Percentiles rank a stretch among this genome's conserved stretches.
Conservation (phyloP, 192 early-diverging fungal species). For the Funneliformis mosseae region DNA sequence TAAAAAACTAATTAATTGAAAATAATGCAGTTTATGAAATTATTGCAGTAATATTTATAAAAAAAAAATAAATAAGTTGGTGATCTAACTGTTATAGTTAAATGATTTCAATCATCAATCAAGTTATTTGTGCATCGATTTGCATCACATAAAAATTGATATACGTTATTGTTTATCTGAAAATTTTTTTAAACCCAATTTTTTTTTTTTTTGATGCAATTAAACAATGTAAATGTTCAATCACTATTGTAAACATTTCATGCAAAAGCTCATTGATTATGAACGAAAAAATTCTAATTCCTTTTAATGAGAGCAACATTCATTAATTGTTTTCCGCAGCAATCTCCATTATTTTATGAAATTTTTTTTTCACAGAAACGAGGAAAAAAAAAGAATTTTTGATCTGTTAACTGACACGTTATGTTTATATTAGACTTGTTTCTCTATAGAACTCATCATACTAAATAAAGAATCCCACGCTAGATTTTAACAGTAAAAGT, state of each 20-base stretch:
- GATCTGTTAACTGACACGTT: not conserved
- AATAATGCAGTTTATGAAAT: not conserved
- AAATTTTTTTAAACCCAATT: too few species aligned
- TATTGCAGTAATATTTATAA: not conserved
- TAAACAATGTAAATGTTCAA: too few species aligned
- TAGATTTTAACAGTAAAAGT: not conserved
- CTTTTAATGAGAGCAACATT: too few species aligned
- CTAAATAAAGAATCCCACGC: not conserved
- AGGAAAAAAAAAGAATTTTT: not conserved
- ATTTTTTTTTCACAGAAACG: too few species aligned
- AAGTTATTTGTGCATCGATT: not conserved
- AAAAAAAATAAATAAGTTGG: not conserved
- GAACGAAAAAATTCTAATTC: too few species aligned
- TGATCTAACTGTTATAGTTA: not conserved
- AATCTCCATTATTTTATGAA: too few species aligned
- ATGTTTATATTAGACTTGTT: not conserved
- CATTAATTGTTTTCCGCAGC: too few species aligned
- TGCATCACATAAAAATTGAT: not conserved
- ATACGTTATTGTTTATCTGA: not conserved
- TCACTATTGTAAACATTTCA: too few species aligned
- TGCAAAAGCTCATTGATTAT: too few species aligned
- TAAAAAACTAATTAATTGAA: not conserved
- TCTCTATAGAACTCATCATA: not conserved
- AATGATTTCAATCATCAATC: not conserved
- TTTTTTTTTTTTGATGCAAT: too few species aligned